Conservation (phyloP, 257 asterid genomes). For the Fraxinus americana region DNA sequence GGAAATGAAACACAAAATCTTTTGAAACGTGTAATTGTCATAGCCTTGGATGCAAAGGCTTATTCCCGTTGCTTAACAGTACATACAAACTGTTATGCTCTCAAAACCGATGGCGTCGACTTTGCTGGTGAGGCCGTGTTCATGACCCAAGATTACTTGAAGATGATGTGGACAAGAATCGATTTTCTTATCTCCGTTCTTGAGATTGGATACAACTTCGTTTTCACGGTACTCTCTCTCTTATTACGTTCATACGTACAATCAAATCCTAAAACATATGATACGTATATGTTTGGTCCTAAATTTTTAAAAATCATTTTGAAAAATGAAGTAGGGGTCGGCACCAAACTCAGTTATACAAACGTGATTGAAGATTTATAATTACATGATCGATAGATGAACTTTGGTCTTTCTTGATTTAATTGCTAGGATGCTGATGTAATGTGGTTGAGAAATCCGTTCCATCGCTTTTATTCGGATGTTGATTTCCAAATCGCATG, state of each 20-base stretch:
- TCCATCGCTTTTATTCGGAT: slow-evolving; percentile 43
- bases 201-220: slow-evolving; percentile 35
- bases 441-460: slow-evolving; percentile 69
- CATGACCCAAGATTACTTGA: slow-evolving; percentile 26
- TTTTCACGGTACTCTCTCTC: slow-evolving; percentile 29
- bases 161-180: slow-evolving; percentile 40
- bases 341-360: too few species aligned
- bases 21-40: slow-evolving; percentile 31
- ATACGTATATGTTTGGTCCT: too few species aligned
- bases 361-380: too few species aligned
- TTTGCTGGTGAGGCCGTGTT: slow-evolving; percentile 28
- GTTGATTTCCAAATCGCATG: slow-evolving; percentile 65
- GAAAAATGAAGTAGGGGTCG: too few species aligned
- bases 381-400: too few species aligned
- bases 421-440: slow-evolving; percentile 60
- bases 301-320: too few species aligned
- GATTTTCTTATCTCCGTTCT: slow-evolving; percentile 33
- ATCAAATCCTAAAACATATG: too few species aligned
- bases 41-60: slow-evolving; percentile 36
- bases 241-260: too few species aligned
- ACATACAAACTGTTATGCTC: slow-evolving; percentile 31
- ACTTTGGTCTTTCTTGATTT: neutral
- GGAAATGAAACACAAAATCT: slow-evolving; percentile 30
- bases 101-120: slow-evolving; percentile 25
- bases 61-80: slow-evolving; percentile 32